Evolutionary conservation across 352 stramenopile species (phyloP).

Genomic region (Phytopythium vexans): DNA sequence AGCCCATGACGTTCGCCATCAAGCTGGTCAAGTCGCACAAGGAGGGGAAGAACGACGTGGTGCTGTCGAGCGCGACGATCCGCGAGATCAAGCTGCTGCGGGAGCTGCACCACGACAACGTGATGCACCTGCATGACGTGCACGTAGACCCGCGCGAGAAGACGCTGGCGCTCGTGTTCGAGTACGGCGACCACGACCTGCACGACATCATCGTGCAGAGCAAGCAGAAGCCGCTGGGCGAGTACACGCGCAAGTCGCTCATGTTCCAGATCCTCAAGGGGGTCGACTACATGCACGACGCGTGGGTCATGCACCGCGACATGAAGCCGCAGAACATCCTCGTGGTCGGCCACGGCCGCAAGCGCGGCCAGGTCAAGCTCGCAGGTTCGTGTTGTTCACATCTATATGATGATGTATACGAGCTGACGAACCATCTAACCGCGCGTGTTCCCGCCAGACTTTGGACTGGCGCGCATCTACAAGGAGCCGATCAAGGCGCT

Average conservation of each 20-base stretch:
- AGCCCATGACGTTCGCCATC: constrained; percentile 83
- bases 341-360: constrained; percentile 83
- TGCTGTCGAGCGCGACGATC: constrained; percentile 84
- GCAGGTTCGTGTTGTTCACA: constrained; percentile 23
- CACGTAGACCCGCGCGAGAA: constrained; percentile 84
- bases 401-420: neutral
- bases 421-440: constrained; percentile 1
- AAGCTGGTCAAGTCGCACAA: constrained; percentile 90
- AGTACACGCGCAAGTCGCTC: constrained; percentile 92
- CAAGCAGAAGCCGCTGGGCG: constrained; percentile 84
- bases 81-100: constrained; percentile 90
- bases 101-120: constrained; percentile 86
- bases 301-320: constrained; percentile 93
- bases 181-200: constrained; percentile 89
- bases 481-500: constrained; percentile 88
- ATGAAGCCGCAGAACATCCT: constrained; percentile 94
- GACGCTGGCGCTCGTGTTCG: constrained; percentile 83
- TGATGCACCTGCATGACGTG: constrained; percentile 84
- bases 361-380: constrained; percentile 83
- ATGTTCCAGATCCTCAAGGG: constrained; percentile 92
- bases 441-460: constrained; percentile 39
- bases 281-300: constrained; percentile 92
- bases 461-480: constrained; percentile 85
- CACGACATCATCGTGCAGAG: constrained; percentile 88
- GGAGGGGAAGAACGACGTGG: constrained; percentile 88